These are phyloP conservation scores for Microsporum ferrugineum DNA, from an alignment of 2,329 filamentous ascomycete genomes.

Conservation along the genomic window DNA sequence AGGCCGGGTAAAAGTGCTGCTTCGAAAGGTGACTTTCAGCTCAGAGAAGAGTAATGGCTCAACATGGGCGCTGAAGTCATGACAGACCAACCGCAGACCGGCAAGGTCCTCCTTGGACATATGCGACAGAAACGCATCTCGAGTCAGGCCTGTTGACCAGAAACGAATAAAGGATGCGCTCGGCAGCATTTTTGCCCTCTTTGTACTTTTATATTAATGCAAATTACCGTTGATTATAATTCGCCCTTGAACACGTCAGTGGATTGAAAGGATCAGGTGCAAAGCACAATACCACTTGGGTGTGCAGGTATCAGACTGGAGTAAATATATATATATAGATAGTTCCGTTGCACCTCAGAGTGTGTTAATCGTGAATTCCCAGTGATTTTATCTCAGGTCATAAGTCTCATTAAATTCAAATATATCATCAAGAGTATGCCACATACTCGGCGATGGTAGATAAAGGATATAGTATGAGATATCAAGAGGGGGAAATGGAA, in stretches of 20 bases:
- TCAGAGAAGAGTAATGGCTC: constrained; percentile 34
- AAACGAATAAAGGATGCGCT: constrained; percentile 23
- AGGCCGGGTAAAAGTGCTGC: constrained; percentile 64
- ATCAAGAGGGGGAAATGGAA: background rate
- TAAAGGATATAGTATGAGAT: background rate
- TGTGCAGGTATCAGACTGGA: background rate
- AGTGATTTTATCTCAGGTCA: background rate
- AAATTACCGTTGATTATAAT: background rate
- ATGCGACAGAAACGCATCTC: constrained; percentile 23
- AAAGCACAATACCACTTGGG: background rate
- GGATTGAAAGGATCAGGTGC: background rate
- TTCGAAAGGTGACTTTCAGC: constrained; percentile 35
- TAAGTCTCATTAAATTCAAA: background rate
- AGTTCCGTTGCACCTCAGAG: background rate
- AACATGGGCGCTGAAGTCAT: constrained; percentile 24
- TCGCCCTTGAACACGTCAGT: background rate
- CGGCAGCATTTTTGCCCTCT: constrained; percentile 7
- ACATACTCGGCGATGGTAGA: background rate
- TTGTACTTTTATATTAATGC: background rate
- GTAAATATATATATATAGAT: background rate
- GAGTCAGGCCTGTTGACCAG: constrained; percentile 27
- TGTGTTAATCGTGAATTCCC: background rate
- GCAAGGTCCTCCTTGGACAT: constrained; percentile 25
- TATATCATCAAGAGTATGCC: background rate
- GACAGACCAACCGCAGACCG: constrained; percentile 28